A percentile compares a stretch with the other conserved stretches of the same genome.
Conservation (phyloP, 306 rosid species). For the Sicyos baderoa region DNA sequence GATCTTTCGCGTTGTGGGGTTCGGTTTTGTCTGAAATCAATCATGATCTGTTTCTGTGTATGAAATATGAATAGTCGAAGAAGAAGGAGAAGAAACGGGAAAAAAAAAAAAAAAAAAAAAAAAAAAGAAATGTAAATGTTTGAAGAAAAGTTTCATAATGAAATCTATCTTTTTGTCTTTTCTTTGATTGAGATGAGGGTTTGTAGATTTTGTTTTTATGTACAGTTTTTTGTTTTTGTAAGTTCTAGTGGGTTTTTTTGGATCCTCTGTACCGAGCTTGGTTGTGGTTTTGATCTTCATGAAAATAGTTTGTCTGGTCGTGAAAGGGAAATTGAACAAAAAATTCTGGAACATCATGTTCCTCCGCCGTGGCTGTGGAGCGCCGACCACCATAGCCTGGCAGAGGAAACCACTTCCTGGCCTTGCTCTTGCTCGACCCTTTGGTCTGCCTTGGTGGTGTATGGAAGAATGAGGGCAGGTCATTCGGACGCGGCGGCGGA, state of each 20-base stretch:
- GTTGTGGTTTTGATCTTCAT: conserved; percentile 16
- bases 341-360: background rate
- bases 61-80: background rate
- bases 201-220: background rate
- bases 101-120: too few species aligned
- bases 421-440: conserved; percentile 24
- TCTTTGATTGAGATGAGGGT: background rate
- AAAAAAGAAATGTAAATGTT: conserved; percentile 6
- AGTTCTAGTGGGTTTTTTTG: background rate
- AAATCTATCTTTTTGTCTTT: background rate
- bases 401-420: conserved; percentile 31
- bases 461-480: conserved; percentile 27
- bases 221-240: background rate
- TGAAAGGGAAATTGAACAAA: conserved; percentile 7
- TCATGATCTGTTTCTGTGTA: conserved; percentile 9
- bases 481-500: conserved; percentile 27
- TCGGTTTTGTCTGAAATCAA: too few species aligned
- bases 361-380: conserved; percentile 9
- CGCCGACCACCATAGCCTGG: conserved; percentile 20
- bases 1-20: conserved; percentile 14
- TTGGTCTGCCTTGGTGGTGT: background rate
- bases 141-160: conserved; percentile 13
- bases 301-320: conserved; percentile 6
- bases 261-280: conserved; percentile 26
- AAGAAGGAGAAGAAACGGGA: background rate